These are phyloP conservation scores for Chlorencoelia australis DNA, from an alignment of 2,329 filamentous ascomycete species.

Conservation along the genomic window DNA sequence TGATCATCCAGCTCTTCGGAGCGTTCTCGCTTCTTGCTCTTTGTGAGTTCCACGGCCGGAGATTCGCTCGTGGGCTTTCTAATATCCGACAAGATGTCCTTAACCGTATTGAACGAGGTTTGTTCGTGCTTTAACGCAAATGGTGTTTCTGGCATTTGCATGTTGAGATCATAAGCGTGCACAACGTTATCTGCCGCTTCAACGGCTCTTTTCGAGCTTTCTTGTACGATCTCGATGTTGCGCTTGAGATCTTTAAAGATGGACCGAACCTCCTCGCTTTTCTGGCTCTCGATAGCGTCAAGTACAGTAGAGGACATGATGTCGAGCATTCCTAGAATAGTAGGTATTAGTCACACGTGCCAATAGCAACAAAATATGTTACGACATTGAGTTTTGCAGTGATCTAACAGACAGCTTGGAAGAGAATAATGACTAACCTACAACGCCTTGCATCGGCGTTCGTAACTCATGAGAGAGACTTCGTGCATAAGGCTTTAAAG, in stretches of 20 bases:
- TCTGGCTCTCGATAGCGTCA: slow-evolving; percentile 48
- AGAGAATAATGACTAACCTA: too few relatives aligned
- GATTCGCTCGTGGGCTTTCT: too few relatives aligned
- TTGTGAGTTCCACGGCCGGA: slow-evolving; percentile 5
- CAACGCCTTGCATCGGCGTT: slow-evolving; percentile 67
- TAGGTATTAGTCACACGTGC: too few relatives aligned
- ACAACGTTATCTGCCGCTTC: slow-evolving; percentile 69
- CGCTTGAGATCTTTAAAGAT: slow-evolving; percentile 54
- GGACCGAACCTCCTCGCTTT: slow-evolving; percentile 38
- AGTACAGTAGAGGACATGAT: slow-evolving; percentile 66
- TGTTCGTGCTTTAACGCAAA: too few relatives aligned
- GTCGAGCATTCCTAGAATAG: slow-evolving; percentile 69
- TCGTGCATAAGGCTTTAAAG: slow-evolving; percentile 61
- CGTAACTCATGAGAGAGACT: slow-evolving; percentile 62
- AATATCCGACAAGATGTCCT: too few relatives aligned
- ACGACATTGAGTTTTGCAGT: too few relatives aligned
- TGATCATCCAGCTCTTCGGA: slow-evolving; percentile 15
- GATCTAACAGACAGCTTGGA: too few relatives aligned
- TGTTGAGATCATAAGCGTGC: slow-evolving; percentile 65
- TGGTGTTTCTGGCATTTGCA: slow-evolving; percentile 60
- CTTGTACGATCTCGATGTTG: slow-evolving; percentile 64
- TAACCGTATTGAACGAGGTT: too few relatives aligned
- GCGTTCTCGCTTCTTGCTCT: slow-evolving; percentile 15
- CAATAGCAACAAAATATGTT: too few relatives aligned
- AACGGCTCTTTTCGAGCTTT: slow-evolving; percentile 60